Evolutionary conservation across 2,329 filamentous ascomycete species (phyloP), one percentile per base, ranked within the genome.

Genomic region (Magnaporthiopsis poae): DNA sequence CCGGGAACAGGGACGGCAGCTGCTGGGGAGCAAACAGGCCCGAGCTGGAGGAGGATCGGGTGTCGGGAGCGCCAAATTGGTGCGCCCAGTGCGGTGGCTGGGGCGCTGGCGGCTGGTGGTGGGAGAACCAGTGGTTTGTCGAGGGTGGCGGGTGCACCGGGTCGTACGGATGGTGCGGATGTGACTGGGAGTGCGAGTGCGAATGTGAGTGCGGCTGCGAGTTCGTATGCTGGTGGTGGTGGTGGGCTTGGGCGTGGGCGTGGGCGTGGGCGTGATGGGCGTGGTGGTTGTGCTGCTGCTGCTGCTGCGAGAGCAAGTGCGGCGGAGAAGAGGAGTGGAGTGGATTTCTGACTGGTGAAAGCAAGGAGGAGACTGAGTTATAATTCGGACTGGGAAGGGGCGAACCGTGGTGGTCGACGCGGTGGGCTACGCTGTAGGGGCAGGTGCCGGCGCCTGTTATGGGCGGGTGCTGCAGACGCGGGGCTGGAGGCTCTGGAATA

Each of bases 121-220:
- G 61, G 61, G 31, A 62, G 61, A 39, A 56, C 46, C 46, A 56
- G 31, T 62, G 46, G 29, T 63, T 63, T 15, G 35, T 8, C n/a
- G 46, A 11, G 46, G 46, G 1, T n/a, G 46, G 46, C 18, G 46
- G 46, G 33, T 69, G 68, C 15, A 70, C 68, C 1, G 69, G 69
- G 52, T 70, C 68, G 67, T 68, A 69, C 1, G 64, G 18, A 25
- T 63, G 62, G 39, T 63, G 46, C 56, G 56, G 65, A 52, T 63
- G 29, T 56, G 66, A 62, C 25, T 52, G 61, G 33, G 39, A 46
- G 63, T 64, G 66, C 21, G 63, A 56, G 35, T 67, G 62, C 18
- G 59, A 62, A 59, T 65, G 67, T 35, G 52, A 68, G 7, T 70
- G 69, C 27, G 65, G 66, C n/a, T 63, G 46, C 15, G 66, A 62